Evolutionary conservation across 371 early-diverging fungal genomes (phyloP), one percentile per base, ranked within the genome.

Genomic region (Mortierella sp.): DNA sequence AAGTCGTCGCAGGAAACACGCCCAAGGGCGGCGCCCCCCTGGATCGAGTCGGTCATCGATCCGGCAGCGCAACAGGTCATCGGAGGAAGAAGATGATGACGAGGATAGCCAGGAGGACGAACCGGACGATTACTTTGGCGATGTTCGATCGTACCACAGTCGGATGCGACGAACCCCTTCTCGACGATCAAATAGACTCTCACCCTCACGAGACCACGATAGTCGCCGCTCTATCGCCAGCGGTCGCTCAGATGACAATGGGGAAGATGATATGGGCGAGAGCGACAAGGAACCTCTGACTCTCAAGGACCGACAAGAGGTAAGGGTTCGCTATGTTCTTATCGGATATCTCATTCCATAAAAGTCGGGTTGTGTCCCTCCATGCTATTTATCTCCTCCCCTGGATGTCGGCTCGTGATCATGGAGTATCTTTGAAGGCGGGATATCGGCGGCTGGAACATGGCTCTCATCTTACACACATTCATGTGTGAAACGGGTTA

Each of bases 291-390:
- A 89, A 43, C 78, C 70, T 67, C 78, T 85, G 81, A 90, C 89
- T 0, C 78, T 91, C n/a, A 90, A 90, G 50, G 90, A 90, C 58
- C 72, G 87, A 54, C 90, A 90, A 67, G 90, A 90, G 59, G 88
- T 86, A 81, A 8, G 26, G 47, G 28, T 28, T 38, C 19, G 58
- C 66, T 39, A 28, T 24, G 19, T 16, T n/a, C n/a, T 31, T 28
- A 30, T 42, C n/a, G n/a, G n/a, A n/a, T n/a, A n/a, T n/a, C n/a
- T n/a, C n/a, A n/a, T n/a, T n/a, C n/a, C n/a, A n/a, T n/a, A 61
- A 31, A 53, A 24, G 19, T 10, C 18, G 34, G 43, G 28, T 12
- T 57, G 16, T 31, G 14, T 49, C 27, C 7, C 42, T 39, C 24
- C 55, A 10, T 26, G 55, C 38, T 45, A 1, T 1, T 27, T 43